Conservation (phyloP, 2,329 filamentous ascomycete genomes). For the Blumeria graminis region DNA sequence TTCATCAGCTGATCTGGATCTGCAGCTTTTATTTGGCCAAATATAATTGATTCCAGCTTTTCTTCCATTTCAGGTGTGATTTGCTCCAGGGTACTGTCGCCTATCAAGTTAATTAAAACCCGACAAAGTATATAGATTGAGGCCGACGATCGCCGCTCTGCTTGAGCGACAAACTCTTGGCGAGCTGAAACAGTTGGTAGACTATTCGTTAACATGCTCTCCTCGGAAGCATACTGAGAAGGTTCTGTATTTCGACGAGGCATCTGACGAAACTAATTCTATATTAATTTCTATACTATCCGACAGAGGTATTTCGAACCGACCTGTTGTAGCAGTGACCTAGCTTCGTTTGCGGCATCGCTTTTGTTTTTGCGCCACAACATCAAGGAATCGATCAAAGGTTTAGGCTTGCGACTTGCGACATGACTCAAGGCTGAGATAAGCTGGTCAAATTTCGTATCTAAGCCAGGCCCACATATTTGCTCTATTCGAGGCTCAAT, state of each 20-base stretch:
- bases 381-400: slow-evolving; percentile 92
- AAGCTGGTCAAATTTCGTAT: slow-evolving; percentile 77
- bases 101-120: slow-evolving; percentile 81
- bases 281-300: background rate
- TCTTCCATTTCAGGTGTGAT: slow-evolving; percentile 85
- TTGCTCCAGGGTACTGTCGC: slow-evolving; percentile 58
- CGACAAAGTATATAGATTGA: slow-evolving; percentile 92
- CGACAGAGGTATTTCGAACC: background rate
- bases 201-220: slow-evolving; percentile 5
- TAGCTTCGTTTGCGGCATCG: slow-evolving; percentile 54
- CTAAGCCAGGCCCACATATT: slow-evolving; percentile 74
- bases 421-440: slow-evolving; percentile 87
- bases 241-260: slow-evolving; percentile 56
- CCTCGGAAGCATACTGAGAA: slow-evolving; percentile 9
- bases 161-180: slow-evolving; percentile 51
- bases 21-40: slow-evolving; percentile 75
- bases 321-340: slow-evolving; percentile 29
- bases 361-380: slow-evolving; percentile 93
- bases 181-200: slow-evolving; percentile 18
- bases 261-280: slow-evolving; percentile 16
- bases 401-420: slow-evolving; percentile 78
- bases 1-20: slow-evolving; percentile 58
- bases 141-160: slow-evolving; percentile 74
- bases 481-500: slow-evolving; percentile 66
- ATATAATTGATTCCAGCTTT: slow-evolving; percentile 85